phyloP scores from a whole-genome alignment of 306 rosid genomes.

The Gillenia trifoliata region DNA sequence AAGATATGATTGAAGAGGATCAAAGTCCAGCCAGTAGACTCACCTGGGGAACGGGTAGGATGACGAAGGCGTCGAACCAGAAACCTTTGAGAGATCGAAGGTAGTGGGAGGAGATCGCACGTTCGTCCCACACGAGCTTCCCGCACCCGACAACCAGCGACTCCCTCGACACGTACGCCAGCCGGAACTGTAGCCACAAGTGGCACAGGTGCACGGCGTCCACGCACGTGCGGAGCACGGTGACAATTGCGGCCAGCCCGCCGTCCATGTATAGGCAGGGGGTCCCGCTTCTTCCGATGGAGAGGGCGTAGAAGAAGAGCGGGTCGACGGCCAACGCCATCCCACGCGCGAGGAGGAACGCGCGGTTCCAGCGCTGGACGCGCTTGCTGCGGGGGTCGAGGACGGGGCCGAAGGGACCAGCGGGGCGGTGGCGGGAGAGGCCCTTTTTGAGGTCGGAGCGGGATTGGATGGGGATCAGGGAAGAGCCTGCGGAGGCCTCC shows the following conservation, averaged over 20 bases:
- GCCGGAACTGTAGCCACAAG: slow-evolving; percentile 78
- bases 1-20: not conserved
- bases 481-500: slow-evolving; percentile 94
- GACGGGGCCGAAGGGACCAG: slow-evolving; percentile 49
- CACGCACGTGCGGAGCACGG: slow-evolving; percentile 58
- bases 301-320: slow-evolving; percentile 80
- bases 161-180: slow-evolving; percentile 85
- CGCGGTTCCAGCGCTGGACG: slow-evolving; percentile 82
- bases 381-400: slow-evolving; percentile 82
- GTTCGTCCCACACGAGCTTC: slow-evolving; percentile 94
- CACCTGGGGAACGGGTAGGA: slow-evolving; percentile 91
- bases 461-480: slow-evolving; percentile 61
- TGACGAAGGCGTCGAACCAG: slow-evolving; percentile 93
- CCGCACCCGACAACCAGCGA: slow-evolving; percentile 94
- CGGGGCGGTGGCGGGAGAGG: not conserved
- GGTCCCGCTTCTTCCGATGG: slow-evolving; percentile 73
- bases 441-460: slow-evolving; percentile 30
- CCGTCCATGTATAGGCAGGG: slow-evolving; percentile 98
- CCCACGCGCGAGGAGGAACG: slow-evolving; percentile 76
- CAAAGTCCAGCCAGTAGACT: not conserved
- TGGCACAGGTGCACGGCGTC: slow-evolving; percentile 75
- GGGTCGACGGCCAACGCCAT: slow-evolving; percentile 88
- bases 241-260: slow-evolving; percentile 61
- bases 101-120: slow-evolving; percentile 72
- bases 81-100: slow-evolving; percentile 67